Conservation (phyloP, 139 green algal species). For the Asterochloris sp. region DNA sequence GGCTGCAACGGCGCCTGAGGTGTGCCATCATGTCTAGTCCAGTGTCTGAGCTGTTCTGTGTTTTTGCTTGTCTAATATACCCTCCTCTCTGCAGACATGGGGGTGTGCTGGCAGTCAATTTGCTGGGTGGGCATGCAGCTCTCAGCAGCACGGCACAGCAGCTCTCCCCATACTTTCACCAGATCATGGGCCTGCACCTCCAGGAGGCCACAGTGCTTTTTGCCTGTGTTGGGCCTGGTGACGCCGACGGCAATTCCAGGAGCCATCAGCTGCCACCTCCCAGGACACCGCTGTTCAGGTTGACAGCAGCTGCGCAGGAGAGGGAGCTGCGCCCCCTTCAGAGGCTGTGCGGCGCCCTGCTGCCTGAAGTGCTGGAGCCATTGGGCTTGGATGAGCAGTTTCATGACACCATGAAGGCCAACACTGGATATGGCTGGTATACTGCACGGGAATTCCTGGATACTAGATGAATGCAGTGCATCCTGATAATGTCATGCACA, state of each 20-base stretch:
- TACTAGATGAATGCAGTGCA: background rate
- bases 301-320: background rate
- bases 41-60: background rate
- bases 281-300: background rate
- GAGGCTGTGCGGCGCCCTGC: background rate
- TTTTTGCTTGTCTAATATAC: background rate
- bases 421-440: constrained; percentile 12
- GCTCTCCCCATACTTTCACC: constrained; percentile 1
- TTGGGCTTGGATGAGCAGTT: constrained; percentile 9
- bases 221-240: background rate
- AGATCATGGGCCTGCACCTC: background rate
- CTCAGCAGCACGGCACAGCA: background rate
- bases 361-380: constrained; percentile 8
- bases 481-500: background rate
- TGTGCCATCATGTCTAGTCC: background rate
- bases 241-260: background rate
- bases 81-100: background rate
- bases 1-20: constrained; percentile 5
- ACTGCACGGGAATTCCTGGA: background rate
- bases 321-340: background rate
- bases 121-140: constrained; percentile 7
- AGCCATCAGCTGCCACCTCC: background rate
- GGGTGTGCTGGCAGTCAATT: constrained; percentile 1
- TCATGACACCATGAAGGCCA: constrained; percentile 8
- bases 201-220: constrained; percentile 3